Percentiles rank a stretch among this genome's conserved stretches.
These are phyloP conservation scores for Aspergillus tanneri DNA, from an alignment of 2,329 filamentous ascomycete genomes.

Conservation along the genomic window DNA sequence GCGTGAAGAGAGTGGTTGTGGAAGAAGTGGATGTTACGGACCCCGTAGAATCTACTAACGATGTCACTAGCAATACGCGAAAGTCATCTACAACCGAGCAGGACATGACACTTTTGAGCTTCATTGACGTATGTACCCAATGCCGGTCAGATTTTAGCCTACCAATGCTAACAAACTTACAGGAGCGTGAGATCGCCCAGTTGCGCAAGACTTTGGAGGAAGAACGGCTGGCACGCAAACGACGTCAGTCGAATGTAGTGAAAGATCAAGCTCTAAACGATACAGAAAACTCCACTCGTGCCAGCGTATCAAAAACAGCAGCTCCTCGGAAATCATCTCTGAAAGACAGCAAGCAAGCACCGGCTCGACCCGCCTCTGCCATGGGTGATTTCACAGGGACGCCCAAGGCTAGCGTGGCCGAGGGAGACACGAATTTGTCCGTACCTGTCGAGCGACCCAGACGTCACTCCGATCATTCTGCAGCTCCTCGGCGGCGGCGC, in stretches of 20 bases:
- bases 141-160: neutral
- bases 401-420: conserved; percentile 27
- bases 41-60: conserved; percentile 29
- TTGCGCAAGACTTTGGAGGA: conserved; percentile 57
- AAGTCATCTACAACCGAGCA: conserved; percentile 27
- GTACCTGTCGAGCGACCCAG: conserved; percentile 34
- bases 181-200: conserved; percentile 51
- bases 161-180: neutral
- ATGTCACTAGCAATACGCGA: conserved; percentile 28
- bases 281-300: conserved; percentile 38
- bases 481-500: conserved; percentile 52
- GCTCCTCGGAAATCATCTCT: conserved; percentile 56
- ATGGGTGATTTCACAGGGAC: conserved; percentile 35
- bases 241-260: conserved; percentile 33
- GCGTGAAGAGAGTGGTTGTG: conserved; percentile 39
- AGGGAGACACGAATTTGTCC: conserved; percentile 31
- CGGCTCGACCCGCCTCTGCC: conserved; percentile 35
- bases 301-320: conserved; percentile 39
- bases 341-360: conserved; percentile 48
- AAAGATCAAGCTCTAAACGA: conserved; percentile 41
- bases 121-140: conserved; percentile 47
- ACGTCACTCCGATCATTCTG: conserved; percentile 47
- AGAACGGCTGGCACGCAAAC: conserved; percentile 49
- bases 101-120: conserved; percentile 56
- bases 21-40: conserved; percentile 35